Percentiles rank a stretch among this genome's conserved stretches.
These are phyloP conservation scores for Chamaenerion angustifolium DNA, from an alignment of 345 rosid species.

Conservation along the genomic window DNA sequence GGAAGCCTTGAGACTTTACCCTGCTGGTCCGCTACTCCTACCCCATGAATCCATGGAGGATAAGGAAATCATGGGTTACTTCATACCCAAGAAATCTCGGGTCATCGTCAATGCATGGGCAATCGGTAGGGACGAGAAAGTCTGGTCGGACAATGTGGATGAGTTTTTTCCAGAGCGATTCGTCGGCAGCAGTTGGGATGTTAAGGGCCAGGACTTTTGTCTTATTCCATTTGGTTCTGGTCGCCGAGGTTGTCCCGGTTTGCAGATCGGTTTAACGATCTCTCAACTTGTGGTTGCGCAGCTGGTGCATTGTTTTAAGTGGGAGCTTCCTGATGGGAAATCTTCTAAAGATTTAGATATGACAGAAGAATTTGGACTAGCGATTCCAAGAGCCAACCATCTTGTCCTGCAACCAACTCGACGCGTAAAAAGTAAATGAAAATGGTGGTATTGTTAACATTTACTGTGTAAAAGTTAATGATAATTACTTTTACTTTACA, in stretches of 20 bases:
- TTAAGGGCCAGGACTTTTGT: constrained; percentile 26
- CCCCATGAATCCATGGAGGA: constrained; percentile 26
- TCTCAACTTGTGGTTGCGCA: constrained; percentile 25
- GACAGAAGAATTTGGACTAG: constrained; percentile 26
- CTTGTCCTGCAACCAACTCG: constrained; percentile 8
- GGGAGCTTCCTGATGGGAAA: constrained; percentile 26
- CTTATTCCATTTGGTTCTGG: constrained; percentile 38
- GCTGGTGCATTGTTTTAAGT: constrained; percentile 36
- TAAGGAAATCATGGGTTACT: constrained; percentile 14
- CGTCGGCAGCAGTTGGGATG: constrained; percentile 12
- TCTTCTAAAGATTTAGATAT: constrained; percentile 20
- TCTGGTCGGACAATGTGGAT: constrained; percentile 21
- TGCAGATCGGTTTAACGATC: constrained; percentile 22
- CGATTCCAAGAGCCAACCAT: constrained; percentile 22
- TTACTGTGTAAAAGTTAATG: too few relatives aligned
- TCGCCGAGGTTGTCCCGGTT: constrained; percentile 29
- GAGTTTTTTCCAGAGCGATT: constrained; percentile 35
- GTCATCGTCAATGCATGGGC: constrained; percentile 24
- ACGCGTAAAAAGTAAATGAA: too few relatives aligned
- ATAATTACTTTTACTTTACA: too few relatives aligned
- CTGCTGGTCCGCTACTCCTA: constrained; percentile 20
- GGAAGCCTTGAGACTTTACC: constrained; percentile 36
- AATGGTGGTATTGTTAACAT: too few relatives aligned
- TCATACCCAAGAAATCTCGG: constrained; percentile 21
- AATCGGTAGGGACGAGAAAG: constrained; percentile 27